These are phyloP conservation scores for Hirsutella minnesotensis DNA, from an alignment of 2,329 filamentous ascomycete genomes.

Conservation along the genomic window DNA sequence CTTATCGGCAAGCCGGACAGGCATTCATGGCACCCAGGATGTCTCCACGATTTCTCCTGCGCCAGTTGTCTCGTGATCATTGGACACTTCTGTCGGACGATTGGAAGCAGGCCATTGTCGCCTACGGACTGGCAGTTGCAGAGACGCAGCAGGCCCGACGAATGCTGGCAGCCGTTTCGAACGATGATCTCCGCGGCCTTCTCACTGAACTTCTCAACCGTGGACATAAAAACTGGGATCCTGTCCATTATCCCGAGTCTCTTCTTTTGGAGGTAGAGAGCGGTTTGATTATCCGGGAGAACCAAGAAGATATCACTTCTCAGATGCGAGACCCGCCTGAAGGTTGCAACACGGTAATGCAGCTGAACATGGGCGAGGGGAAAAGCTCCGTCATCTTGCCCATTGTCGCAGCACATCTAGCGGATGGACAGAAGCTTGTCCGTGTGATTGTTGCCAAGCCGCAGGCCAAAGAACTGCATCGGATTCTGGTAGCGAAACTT, in stretches of 20 bases:
- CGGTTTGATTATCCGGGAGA: slow-evolving; percentile 45
- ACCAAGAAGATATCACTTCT: slow-evolving; percentile 45
- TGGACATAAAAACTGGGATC: too few species aligned
- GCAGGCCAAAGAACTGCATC: slow-evolving; percentile 44
- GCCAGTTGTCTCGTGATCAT: too few species aligned
- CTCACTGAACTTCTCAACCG: too few species aligned
- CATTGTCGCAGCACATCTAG: slow-evolving; percentile 42
- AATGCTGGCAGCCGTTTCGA: too few species aligned
- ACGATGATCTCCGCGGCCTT: too few species aligned
- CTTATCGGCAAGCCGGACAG: too few species aligned
- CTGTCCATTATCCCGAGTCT: slow-evolving; percentile 40
- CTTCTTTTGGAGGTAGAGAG: slow-evolving; percentile 55
- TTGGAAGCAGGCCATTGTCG: too few species aligned
- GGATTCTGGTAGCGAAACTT: slow-evolving; percentile 23
- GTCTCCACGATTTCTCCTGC: too few species aligned
- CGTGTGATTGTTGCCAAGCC: slow-evolving; percentile 51
- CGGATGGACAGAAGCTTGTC: slow-evolving; percentile 36
- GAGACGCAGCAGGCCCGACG: too few species aligned
- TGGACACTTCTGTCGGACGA: too few species aligned
- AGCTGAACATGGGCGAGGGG: slow-evolving; percentile 62
- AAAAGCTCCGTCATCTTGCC: slow-evolving; percentile 61
- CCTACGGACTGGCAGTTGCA: too few species aligned
- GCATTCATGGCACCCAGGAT: too few species aligned
- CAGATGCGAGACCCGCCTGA: slow-evolving; percentile 35
- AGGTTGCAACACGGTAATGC: slow-evolving; percentile 35